Percentiles rank a stretch among this genome's conserved stretches.
Conservation (phyloP, 805 yeast genomes). For the Saccharomycopsis malanga region DNA sequence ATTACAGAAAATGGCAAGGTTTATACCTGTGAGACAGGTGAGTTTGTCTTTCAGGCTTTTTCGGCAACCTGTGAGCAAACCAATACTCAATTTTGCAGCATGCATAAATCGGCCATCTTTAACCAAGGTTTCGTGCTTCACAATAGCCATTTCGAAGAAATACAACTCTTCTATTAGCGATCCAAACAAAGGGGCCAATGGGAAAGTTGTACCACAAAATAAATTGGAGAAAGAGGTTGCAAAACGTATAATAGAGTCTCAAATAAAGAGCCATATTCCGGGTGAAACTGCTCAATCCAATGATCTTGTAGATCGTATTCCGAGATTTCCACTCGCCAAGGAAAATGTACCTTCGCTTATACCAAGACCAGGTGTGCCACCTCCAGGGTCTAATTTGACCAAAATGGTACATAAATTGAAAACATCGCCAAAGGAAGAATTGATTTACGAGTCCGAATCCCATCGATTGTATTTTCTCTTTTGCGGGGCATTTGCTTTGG, state of each 20-base stretch:
- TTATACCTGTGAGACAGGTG: no score
- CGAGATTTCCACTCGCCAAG: conserved; percentile 57
- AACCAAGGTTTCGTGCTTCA: no score
- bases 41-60: no score
- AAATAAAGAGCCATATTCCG: conserved; percentile 39
- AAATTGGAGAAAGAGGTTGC: background rate
- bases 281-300: conserved; percentile 44
- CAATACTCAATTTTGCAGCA: no score
- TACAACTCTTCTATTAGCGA: no score
- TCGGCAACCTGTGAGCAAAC: no score
- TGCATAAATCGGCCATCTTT: no score
- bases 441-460: conserved; percentile 78
- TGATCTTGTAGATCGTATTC: conserved; percentile 50
- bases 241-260: background rate
- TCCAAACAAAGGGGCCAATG: no score
- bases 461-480: conserved; percentile 69
- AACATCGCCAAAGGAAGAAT: conserved; percentile 52
- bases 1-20: no score
- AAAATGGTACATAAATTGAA: conserved; percentile 55
- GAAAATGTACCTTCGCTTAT: conserved; percentile 59
- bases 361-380: conserved; percentile 75
- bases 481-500: conserved; percentile 61
- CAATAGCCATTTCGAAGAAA: no score
- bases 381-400: conserved; percentile 50
- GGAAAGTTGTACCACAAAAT: no score